Evolutionary conservation across 1,139 yeast species (phyloP).

Genomic region (Candida sanyaensis): DNA sequence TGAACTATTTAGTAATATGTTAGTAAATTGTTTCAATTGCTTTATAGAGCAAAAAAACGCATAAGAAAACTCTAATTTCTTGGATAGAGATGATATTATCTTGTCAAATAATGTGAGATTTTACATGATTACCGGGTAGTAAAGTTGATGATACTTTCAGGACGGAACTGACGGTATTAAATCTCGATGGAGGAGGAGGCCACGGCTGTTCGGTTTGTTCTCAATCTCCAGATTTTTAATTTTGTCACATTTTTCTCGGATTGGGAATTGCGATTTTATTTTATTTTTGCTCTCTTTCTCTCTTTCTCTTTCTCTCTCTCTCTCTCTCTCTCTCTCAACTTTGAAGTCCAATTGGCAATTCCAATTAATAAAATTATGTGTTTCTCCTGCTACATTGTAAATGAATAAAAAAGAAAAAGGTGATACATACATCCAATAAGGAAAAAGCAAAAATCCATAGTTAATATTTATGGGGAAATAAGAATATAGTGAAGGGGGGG

Average conservation of each 20-base stretch:
- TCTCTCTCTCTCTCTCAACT: too few relatives aligned
- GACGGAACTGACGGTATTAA: neutral
- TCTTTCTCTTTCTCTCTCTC: too few relatives aligned
- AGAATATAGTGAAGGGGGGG: neutral
- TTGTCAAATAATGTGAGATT: neutral
- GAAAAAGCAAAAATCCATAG: conserved; percentile 33
- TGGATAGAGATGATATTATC: neutral
- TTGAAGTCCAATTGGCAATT: too few relatives aligned
- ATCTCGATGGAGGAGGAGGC: too few relatives aligned
- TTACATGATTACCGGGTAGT: neutral
- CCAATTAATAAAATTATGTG: too few relatives aligned
- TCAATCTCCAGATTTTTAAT: too few relatives aligned
- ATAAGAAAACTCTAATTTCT: neutral
- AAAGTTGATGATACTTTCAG: neutral
- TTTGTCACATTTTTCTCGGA: too few relatives aligned
- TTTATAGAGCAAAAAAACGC: neutral
- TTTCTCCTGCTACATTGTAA: too few relatives aligned
- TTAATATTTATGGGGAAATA: conserved; percentile 1
- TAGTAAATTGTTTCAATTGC: neutral
- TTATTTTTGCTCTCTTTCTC: too few relatives aligned
- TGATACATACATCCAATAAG: conserved; percentile 31
- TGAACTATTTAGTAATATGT: conserved; percentile 20
- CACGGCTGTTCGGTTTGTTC: too few relatives aligned
- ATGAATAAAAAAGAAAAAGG: too few relatives aligned
- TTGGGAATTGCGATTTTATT: too few relatives aligned